phyloP scores from a whole-genome alignment of 2,329 filamentous ascomycete species.

The Colletotrichum sp. region DNA sequence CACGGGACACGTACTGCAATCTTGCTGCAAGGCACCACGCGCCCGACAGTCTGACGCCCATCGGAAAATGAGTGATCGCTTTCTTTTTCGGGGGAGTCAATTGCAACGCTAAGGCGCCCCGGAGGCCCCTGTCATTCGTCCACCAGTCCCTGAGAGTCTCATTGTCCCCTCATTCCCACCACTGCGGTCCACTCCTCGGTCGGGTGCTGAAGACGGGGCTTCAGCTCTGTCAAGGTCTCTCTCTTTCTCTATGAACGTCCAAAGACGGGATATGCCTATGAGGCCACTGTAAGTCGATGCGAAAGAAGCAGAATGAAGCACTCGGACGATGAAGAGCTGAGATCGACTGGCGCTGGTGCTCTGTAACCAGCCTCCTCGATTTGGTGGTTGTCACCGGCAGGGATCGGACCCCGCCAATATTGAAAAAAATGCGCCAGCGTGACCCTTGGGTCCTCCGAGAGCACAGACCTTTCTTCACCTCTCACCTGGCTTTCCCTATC shows the following conservation, averaged over 20 bases:
- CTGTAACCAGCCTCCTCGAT: not conserved
- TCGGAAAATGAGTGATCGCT: not conserved
- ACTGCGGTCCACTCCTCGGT: not conserved
- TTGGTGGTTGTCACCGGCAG: not conserved
- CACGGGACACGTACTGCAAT: not conserved
- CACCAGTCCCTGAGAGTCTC: slow-evolving; percentile 4
- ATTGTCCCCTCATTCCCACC: slow-evolving; percentile 10
- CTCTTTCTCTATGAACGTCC: not conserved
- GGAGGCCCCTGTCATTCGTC: slow-evolving; percentile 9
- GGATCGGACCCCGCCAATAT: not conserved
- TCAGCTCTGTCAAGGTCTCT: not conserved
- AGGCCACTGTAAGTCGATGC: not conserved
- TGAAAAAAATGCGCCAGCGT: not conserved
- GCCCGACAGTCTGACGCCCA: not conserved
- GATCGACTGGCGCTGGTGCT: not conserved
- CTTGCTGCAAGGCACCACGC: slow-evolving; percentile 13
- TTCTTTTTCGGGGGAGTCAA: not conserved
- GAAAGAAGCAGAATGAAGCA: not conserved
- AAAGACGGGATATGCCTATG: not conserved
- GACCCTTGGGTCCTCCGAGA: not conserved
- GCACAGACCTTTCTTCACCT: not conserved
- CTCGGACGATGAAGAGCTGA: not conserved
- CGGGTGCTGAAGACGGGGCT: not conserved
- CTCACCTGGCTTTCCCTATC: not conserved
- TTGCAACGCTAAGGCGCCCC: slow-evolving; percentile 4